Evolutionary conservation across 768 basidiomycete species (phyloP).

Genomic region (Gautieria morchelliformis): DNA sequence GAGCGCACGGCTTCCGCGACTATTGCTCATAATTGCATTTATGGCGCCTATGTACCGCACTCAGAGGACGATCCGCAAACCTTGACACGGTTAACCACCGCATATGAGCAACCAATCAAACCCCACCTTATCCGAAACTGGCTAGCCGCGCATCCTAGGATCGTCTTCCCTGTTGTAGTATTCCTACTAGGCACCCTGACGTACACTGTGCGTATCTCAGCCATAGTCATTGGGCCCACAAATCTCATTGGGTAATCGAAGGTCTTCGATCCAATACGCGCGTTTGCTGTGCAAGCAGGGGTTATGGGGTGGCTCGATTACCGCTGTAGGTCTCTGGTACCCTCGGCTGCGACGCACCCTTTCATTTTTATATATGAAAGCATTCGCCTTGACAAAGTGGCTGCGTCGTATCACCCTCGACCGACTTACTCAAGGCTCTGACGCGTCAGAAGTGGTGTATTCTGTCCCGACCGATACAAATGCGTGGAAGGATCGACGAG

Average conservation of each 20-base stretch:
- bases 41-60: conserved; percentile 37
- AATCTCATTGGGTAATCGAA: neutral
- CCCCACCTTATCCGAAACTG: conserved; percentile 65
- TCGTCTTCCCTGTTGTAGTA: conserved; percentile 69
- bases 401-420: conserved; percentile 52
- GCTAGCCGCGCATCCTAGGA: conserved; percentile 78
- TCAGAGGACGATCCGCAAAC: conserved; percentile 11
- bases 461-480: neutral
- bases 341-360: neutral
- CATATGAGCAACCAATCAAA: conserved; percentile 57
- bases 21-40: conserved; percentile 73
- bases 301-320: conserved; percentile 81
- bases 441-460: neutral
- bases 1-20: conserved; percentile 56
- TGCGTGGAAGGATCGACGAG: conserved; percentile 79
- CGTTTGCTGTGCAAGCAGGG: conserved; percentile 73
- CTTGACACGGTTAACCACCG: conserved; percentile 39
- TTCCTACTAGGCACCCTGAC: conserved; percentile 87
- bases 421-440: conserved; percentile 6
- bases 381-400: conserved; percentile 72
- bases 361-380: conserved; percentile 26
- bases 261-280: conserved; percentile 90
- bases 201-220: conserved; percentile 55
- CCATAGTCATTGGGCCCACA: neutral
- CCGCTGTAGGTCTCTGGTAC: conserved; percentile 34